Base-by-base conservation (phyloP, 1,284 basidiomycete species). In the Papiliotrema nemorosa region DNA sequence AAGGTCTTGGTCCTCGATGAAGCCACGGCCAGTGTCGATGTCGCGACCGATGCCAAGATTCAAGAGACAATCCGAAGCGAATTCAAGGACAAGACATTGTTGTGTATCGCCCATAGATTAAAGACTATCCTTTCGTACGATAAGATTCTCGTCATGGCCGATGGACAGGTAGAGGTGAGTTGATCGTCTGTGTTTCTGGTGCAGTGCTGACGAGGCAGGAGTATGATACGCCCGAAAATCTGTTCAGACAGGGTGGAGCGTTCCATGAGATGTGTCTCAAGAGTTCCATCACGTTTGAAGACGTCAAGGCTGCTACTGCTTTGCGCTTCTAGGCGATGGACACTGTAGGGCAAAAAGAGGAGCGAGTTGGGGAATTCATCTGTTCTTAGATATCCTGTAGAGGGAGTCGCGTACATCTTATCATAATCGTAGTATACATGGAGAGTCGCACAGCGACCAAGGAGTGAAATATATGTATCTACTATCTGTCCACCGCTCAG, bases 91-190 rank as follows among this genome's bases (percentile, higher is more conserved):
- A 79, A 80, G 57, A 86, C 84, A 0, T 66, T 85, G 38, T 69
- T 84, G 7, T 84, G 81, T 63, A 86, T 88, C 56, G 85, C 85
- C 5, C 80, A 75, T 72, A 81, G 85, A 27, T 75, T 90, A 33
- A 79, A 85, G 47, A 91, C 89, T 0, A 90, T 92, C 61, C 78
- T 91, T 48, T 80, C 80, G 0, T 90, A 89, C 66, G 87, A 91
- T 72, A 76, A 84, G 13, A 86, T 90, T 50, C 78, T 79, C 13
- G 80, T 81, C 40, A 78, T 93, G 61, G 83, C 88, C 57, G 79
- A 81, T 27, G 90, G 90, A 33, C 54, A 59, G 26, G 68, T 86
- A 10, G 86, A 81, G 42, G 63, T 64, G 50, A 52, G 59, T 62
- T 12, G 13, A 16, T 3, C 16, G 40, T 25, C 26, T 20, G 20